phyloP scores from a whole-genome alignment of 139 green algal genomes.

The Tetradesmus lagerheimii region DNA sequence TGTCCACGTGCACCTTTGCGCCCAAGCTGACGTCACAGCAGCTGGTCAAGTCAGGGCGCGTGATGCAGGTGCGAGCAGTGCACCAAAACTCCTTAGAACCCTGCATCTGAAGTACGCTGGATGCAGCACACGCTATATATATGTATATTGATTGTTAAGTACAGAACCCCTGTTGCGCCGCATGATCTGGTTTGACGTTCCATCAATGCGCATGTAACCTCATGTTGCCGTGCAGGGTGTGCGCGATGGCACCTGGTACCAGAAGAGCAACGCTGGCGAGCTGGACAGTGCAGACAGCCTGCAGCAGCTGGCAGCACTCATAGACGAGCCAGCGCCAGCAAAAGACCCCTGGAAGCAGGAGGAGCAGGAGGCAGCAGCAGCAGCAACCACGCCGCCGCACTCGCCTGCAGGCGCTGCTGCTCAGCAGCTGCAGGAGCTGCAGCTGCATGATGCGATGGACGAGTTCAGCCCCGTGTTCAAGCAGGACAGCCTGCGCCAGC shows the following conservation, averaged over 20 bases:
- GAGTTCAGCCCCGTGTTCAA: not conserved
- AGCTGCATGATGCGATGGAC: not conserved
- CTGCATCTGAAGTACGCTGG: too few species aligned
- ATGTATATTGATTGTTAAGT: too few species aligned
- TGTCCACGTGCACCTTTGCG: slow-evolving; percentile 62
- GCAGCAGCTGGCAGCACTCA: slow-evolving; percentile 18
- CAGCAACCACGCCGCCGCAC: not conserved
- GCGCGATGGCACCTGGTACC: slow-evolving; percentile 35
- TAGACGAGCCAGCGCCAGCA: not conserved
- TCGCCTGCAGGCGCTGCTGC: not conserved
- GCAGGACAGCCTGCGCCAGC: not conserved
- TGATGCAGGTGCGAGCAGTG: slow-evolving; percentile 43
- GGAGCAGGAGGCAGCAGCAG: slow-evolving; percentile 11
- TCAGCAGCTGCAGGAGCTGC: slow-evolving; percentile 6
- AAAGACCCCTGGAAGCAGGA: not conserved
- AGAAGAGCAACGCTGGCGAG: not conserved
- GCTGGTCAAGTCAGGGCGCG: slow-evolving; percentile 46
- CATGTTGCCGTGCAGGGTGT: slow-evolving; percentile 14
- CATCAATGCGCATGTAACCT: too few species aligned
- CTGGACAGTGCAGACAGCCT: slow-evolving; percentile 28
- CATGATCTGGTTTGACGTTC: too few species aligned
- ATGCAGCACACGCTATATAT: not conserved
- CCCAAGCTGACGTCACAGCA: slow-evolving; percentile 54
- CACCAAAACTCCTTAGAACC: too few species aligned
- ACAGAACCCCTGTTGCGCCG: too few species aligned